phyloP scores from a whole-genome alignment of 805 yeast genomes.

The Sugiyamaella chiloensis region DNA sequence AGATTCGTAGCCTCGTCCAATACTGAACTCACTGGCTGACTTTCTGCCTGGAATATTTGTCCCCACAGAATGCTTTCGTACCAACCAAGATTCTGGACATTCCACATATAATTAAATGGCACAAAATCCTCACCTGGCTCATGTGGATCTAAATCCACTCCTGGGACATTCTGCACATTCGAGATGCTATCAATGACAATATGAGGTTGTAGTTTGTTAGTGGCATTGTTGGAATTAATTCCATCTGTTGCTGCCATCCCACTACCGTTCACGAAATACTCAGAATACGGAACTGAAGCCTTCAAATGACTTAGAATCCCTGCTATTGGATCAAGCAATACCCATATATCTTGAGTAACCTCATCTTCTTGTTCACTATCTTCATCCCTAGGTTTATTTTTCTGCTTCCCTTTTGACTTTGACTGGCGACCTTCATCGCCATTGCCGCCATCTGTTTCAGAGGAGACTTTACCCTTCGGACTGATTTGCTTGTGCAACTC shows the following conservation, averaged over 20 bases:
- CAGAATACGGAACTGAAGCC: slow-evolving; percentile 13
- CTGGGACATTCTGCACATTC: slow-evolving; percentile 13
- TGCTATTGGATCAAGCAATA: slow-evolving; percentile 17
- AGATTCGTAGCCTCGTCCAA: slow-evolving; percentile 18
- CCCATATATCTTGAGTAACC: slow-evolving; percentile 10
- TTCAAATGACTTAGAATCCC: slow-evolving; percentile 13
- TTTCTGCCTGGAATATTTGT: slow-evolving; percentile 40
- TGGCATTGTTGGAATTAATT: background rate
- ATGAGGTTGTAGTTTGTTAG: slow-evolving; percentile 22
- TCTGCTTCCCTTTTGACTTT: slow-evolving; percentile 11
- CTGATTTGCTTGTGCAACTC: background rate
- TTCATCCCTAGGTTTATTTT: slow-evolving; percentile 6
- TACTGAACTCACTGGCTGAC: slow-evolving; percentile 10
- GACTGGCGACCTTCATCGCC: background rate
- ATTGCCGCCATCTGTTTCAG: no score
- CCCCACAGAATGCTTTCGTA: slow-evolving; percentile 66
- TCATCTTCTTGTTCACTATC: background rate
- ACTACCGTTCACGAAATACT: no score
- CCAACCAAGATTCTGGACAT: slow-evolving; percentile 67
- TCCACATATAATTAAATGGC: slow-evolving; percentile 60
- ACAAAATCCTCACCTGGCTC: slow-evolving; percentile 34
- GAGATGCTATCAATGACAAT: slow-evolving; percentile 24
- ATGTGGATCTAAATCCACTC: slow-evolving; percentile 15
- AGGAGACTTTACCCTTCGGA: background rate
- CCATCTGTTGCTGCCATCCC: no score